Base-by-base conservation (phyloP, 1,284 basidiomycete species). In the Ustilago esculenta region DNA sequence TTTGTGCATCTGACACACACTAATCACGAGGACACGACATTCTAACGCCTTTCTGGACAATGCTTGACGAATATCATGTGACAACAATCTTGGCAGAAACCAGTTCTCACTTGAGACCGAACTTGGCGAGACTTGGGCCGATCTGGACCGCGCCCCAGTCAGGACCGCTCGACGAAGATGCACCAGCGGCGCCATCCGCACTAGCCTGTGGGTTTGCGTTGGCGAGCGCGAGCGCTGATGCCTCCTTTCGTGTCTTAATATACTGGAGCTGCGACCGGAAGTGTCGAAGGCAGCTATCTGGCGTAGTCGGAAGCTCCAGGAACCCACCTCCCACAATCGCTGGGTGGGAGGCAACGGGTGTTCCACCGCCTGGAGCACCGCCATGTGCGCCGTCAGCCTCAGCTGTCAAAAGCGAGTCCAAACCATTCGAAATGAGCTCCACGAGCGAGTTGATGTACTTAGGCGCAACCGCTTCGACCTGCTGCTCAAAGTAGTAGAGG, bases 221-320 rank as follows among this genome's bases (percentile, higher is more conserved):
- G 8, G 50, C 56, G 7, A 49, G 24, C 25, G 54, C 42, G 2
- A 65, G 44, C 14, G 48, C 48, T 8, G 72, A 73, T 4, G 68
- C 72, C 39, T 81, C 86, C 84, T 94, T 94, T 83, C 89, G 87
- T 37, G 85, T 83, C 74, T 90, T 88, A 59, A 98, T 94, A 82
- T 94, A 91, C 29, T 85, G 81, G 46, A 98, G 84, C 17, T 93
- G 93, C 83, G 94, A 94, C 52, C 88, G 86, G 86, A 98, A 98
- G 84, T 98, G 95, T 56, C 91, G 86, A 1, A 87, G 85, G 69
- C 96, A 94, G 87, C 92, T 92, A 41, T 97, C 94, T 7, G 92
- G 91, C 4, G 90, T 90, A 71, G 92, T 90, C 0, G 92, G 89
- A 9, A 92, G 92, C 77, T 97, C 94, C 56, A 96, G 87, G 18